These are phyloP conservation scores for Populus hybrid DNA, from an alignment of 441 rosid genomes.

Conservation along the genomic window DNA sequence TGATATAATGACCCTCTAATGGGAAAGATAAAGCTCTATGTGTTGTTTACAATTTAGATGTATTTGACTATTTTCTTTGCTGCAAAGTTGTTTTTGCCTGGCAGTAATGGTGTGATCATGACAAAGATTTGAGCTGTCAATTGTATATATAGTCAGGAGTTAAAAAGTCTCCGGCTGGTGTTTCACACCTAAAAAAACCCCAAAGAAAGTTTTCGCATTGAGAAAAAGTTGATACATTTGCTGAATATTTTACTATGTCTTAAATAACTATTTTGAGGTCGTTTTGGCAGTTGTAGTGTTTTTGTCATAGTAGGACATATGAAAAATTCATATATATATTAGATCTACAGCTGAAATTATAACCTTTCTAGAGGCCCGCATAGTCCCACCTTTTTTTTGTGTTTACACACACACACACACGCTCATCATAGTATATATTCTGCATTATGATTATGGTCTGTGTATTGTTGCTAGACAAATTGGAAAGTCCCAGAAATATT, in stretches of 20 bases:
- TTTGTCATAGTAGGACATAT: conserved; percentile 24
- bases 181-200: neutral
- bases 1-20: conserved; percentile 9
- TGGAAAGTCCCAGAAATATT: neutral
- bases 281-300: conserved; percentile 44
- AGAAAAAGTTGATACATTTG: neutral
- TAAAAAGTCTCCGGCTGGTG: neutral
- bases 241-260: neutral
- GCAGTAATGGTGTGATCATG: neutral
- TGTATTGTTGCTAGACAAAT: neutral
- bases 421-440: neutral
- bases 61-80: neutral
- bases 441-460: neutral
- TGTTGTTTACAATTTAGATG: neutral
- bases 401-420: neutral
- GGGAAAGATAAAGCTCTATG: conserved; percentile 1
- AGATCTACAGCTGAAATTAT: conserved; percentile 25
- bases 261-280: conserved; percentile 5
- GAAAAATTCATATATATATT: conserved; percentile 13
- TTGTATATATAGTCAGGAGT: neutral
- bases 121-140: neutral
- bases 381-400: conserved; percentile 17
- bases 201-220: neutral
- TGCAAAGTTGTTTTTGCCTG: neutral
- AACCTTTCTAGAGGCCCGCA: conserved; percentile 5